Percentiles rank a stretch among this genome's conserved stretches.
Conservation (phyloP, 106 monocot species). For the Dendrobium chrysotoxum region DNA sequence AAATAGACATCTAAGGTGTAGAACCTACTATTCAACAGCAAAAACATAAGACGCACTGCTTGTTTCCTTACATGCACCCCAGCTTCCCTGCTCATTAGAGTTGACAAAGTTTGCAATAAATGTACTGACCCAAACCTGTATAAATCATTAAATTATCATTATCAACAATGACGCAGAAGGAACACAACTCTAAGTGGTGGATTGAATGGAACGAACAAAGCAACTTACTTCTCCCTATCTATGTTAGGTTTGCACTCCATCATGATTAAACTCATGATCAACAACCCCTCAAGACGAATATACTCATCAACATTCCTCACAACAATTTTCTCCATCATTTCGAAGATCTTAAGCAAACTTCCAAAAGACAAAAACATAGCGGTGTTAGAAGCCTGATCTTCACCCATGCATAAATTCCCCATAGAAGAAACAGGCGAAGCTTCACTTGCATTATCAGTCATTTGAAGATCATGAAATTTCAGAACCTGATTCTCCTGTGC, state of each 20-base stretch:
- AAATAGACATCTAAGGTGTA: neutral
- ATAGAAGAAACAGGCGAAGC: slow-evolving; percentile 5
- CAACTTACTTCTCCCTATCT: slow-evolving; percentile 43
- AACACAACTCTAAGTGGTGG: slow-evolving; percentile 6
- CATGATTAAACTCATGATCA: slow-evolving; percentile 53
- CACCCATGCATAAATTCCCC: slow-evolving; percentile 10
- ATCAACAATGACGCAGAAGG: slow-evolving; percentile 5
- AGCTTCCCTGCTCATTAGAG: slow-evolving; percentile 41
- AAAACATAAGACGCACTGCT: slow-evolving; percentile 66
- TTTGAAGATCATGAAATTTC: neutral
- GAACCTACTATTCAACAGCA: slow-evolving; percentile 59
- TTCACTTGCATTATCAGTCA: neutral
- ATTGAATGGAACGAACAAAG: neutral
- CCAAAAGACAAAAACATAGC: slow-evolving; percentile 22
- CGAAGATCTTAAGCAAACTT: slow-evolving; percentile 26
- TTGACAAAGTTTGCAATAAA: slow-evolving; percentile 33
- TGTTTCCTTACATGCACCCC: slow-evolving; percentile 43
- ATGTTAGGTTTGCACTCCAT: slow-evolving; percentile 30
- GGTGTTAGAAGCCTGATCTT: slow-evolving; percentile 10
- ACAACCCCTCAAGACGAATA: slow-evolving; percentile 30
- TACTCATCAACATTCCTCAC: slow-evolving; percentile 16
- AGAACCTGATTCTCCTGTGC: neutral
- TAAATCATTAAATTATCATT: slow-evolving; percentile 8
- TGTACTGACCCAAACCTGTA: slow-evolving; percentile 51
- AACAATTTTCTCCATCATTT: slow-evolving; percentile 27